These are phyloP conservation scores for Hyphodiscus hymeniophilus DNA, from an alignment of 495 filamentous ascomycete genomes.

Conservation along the genomic window DNA sequence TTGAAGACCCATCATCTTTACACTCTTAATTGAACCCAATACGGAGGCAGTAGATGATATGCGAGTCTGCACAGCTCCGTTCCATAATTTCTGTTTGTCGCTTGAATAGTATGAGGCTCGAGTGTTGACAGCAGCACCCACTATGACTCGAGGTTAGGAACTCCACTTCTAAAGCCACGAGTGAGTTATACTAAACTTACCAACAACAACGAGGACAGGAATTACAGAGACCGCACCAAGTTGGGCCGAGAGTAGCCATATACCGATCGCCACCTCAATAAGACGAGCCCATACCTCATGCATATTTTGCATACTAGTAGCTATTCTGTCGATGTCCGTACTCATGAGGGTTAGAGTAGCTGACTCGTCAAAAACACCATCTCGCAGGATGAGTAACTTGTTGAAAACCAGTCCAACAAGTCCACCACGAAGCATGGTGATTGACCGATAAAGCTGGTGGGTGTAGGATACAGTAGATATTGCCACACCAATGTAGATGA, in stretches of 20 bases:
- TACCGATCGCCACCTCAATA: conserved; percentile 39
- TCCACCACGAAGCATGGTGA: conserved; percentile 23
- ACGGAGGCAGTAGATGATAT: conserved; percentile 28
- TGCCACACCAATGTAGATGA: not conserved
- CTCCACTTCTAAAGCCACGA: conserved; percentile 19
- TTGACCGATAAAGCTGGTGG: conserved; percentile 22
- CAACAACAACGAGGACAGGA: conserved; percentile 5
- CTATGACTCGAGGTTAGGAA: conserved; percentile 43
- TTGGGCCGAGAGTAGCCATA: conserved; percentile 25
- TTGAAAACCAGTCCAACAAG: conserved; percentile 22
- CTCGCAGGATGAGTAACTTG: conserved; percentile 10
- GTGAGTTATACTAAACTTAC: conserved; percentile 24
- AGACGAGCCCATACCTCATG: conserved; percentile 42
- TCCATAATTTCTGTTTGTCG: conserved; percentile 27
- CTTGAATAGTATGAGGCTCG: not conserved
- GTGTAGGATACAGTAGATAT: conserved; percentile 11
- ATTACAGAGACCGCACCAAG: conserved; percentile 37
- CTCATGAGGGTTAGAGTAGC: conserved; percentile 31
- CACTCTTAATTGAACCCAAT: conserved; percentile 32
- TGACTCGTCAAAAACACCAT: conserved; percentile 12
- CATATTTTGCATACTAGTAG: conserved; percentile 9
- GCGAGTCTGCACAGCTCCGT: conserved; percentile 29
- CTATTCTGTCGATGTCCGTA: conserved; percentile 45
- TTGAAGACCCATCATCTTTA: conserved; percentile 35
- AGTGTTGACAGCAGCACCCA: conserved; percentile 19